Evolutionary conservation across 345 rosid species (phyloP).

Genomic region (Noccaea bulbosa): DNA sequence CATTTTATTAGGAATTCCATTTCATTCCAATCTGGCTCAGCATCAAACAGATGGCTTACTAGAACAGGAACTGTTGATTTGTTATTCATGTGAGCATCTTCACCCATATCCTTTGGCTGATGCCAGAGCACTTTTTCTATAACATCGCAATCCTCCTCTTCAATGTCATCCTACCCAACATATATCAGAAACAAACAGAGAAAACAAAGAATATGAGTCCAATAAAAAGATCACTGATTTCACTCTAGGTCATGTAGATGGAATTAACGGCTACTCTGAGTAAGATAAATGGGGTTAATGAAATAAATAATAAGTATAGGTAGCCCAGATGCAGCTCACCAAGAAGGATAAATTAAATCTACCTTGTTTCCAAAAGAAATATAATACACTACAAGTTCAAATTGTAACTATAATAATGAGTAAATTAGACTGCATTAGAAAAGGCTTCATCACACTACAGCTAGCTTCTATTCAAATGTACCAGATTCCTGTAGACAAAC

Average conservation of each 20-base stretch:
- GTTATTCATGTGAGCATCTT: slow-evolving; percentile 63
- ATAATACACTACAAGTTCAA: not conserved
- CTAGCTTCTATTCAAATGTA: slow-evolving; percentile 14
- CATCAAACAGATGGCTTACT: slow-evolving; percentile 72
- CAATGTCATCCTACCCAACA: slow-evolving; percentile 79
- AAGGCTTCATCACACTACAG: slow-evolving; percentile 11
- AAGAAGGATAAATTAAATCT: slow-evolving; percentile 5
- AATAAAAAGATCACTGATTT: not conserved
- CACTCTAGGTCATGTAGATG: slow-evolving; percentile 14
- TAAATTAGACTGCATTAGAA: slow-evolving; percentile 22
- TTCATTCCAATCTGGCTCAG: slow-evolving; percentile 83
- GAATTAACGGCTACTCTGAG: slow-evolving; percentile 4
- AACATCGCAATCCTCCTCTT: slow-evolving; percentile 93
- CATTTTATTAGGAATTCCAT: slow-evolving; percentile 96
- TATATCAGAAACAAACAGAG: slow-evolving; percentile 12
- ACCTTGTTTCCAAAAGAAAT: not conserved
- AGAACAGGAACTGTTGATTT: slow-evolving; percentile 76
- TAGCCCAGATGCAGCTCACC: slow-evolving; percentile 16
- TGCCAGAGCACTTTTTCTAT: slow-evolving; percentile 99
- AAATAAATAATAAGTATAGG: slow-evolving; percentile 12
- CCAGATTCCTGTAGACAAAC: slow-evolving; percentile 7
- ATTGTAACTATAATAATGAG: slow-evolving; percentile 5
- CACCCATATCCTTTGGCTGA: slow-evolving; percentile 86
- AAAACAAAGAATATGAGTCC: slow-evolving; percentile 13
- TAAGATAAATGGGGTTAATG: slow-evolving; percentile 18